These are phyloP conservation scores for Cercospora brassicicola DNA, from an alignment of 2,329 filamentous ascomycete species.

Conservation along the genomic window DNA sequence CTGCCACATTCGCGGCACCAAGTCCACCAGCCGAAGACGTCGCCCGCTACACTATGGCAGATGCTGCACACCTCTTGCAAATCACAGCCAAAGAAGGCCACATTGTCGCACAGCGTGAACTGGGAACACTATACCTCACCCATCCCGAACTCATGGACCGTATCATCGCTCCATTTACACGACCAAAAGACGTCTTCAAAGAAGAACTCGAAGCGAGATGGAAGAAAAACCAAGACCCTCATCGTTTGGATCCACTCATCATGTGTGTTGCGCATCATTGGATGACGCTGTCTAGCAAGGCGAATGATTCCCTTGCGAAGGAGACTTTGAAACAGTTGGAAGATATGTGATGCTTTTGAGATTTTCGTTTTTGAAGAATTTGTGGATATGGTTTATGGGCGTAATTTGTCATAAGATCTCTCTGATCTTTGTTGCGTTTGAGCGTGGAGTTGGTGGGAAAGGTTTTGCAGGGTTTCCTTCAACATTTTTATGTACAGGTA, in stretches of 20 bases:
- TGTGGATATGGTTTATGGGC: not conserved
- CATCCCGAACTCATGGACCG: constrained; percentile 80
- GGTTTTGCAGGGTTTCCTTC: not conserved
- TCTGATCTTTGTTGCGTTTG: constrained; percentile 6
- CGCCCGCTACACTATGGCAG: constrained; percentile 68
- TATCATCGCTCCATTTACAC: constrained; percentile 78
- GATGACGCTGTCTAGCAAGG: constrained; percentile 86
- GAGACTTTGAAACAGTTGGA: constrained; percentile 74
- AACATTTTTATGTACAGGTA: constrained; percentile 11
- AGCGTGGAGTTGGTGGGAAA: constrained; percentile 1
- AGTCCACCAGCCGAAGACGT: constrained; percentile 40
- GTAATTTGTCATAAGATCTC: not conserved
- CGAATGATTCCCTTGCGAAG: constrained; percentile 82
- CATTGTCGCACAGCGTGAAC: constrained; percentile 83
- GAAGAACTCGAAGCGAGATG: constrained; percentile 73
- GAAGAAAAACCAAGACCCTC: constrained; percentile 58
- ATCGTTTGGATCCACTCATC: constrained; percentile 75
- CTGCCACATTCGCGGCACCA: constrained; percentile 35
- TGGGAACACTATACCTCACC: constrained; percentile 89
- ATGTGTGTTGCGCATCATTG: constrained; percentile 96
- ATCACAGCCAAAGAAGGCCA: constrained; percentile 93
- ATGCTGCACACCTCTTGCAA: constrained; percentile 85
- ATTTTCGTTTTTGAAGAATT: too few species aligned
- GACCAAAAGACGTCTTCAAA: constrained; percentile 86
- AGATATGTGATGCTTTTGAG: constrained; percentile 52